Evolutionary conservation across 2,329 filamentous ascomycete genomes (phyloP), one percentile per base, ranked within the genome.

Genomic region (Raffaelea ambrosiae): DNA sequence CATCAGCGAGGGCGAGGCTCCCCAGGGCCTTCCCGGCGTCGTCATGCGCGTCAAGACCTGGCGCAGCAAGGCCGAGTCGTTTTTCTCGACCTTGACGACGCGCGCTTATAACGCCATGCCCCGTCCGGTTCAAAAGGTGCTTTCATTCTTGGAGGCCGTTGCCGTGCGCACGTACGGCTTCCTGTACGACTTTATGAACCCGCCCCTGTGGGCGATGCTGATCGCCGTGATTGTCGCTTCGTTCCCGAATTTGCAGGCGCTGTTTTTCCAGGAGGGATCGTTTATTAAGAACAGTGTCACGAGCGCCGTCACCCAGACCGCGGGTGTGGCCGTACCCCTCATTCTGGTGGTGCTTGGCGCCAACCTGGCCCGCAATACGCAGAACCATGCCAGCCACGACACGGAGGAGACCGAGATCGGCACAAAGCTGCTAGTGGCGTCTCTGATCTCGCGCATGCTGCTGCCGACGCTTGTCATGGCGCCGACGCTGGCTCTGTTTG

Each of bases 191-290:
- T 95, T 96, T 64, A 97, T 98, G 91, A 97, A 97, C 66, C 91
- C 93, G 39, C 93, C 93, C 1, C 81, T 98, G 22, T 97, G 90
- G 89, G 90, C 93, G 26, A 97, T 98, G 93, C 71, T 97, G 31
- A 72, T 83, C 36, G 88, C 93, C n/a, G 83, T 97, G 41, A 68
- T 95, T 44, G 86, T 98, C 5, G 93, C 93, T 3, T 95, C 89
- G 1, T 79, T 96, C 5, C 93, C 93, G 0, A 61, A 71, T 1
- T 76, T 98, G 8, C 91, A 98, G 63, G 72, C 75, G 38, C 69
- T 93, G 18, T 96, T 98, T 70, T 98, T 97, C 66, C 75, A 83
- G 46, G 81, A 89, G 35, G 91, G 87, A 18, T 89, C 89, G 0
- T 95, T 98, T 59, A 71, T 98, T 57, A 84, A 86, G 64, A 97